phyloP scores from a whole-genome alignment of 345 rosid genomes.

The Arabidopsis arenosa region DNA sequence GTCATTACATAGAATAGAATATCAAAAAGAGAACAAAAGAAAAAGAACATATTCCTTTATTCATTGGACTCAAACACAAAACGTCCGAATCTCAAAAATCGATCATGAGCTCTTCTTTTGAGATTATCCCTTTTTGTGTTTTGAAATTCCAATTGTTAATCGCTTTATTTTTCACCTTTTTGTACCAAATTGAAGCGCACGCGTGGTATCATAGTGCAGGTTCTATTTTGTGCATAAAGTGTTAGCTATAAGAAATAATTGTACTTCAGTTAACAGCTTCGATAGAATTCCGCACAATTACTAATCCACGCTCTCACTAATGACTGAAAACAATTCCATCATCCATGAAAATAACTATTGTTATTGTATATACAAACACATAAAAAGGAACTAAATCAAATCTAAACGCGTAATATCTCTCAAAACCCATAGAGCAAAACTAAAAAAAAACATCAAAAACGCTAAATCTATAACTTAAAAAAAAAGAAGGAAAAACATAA shows the following conservation, averaged over 20 bases:
- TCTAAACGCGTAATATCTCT: slow-evolving; percentile 7
- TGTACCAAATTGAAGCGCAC: slow-evolving; percentile 27
- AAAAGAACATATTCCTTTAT: slow-evolving; percentile 41
- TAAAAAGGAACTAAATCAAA: not conserved
- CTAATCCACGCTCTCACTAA: not conserved
- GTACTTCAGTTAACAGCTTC: not conserved
- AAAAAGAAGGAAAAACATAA: not conserved
- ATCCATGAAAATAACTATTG: not conserved
- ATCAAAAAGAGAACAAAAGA: slow-evolving; percentile 8
- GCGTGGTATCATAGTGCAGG: not conserved
- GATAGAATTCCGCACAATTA: not conserved
- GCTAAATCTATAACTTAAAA: not conserved
- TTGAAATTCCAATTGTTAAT: slow-evolving; percentile 30
- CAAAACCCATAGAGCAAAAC: not conserved
- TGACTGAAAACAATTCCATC: not conserved
- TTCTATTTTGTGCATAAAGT: slow-evolving; percentile 1
- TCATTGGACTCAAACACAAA: slow-evolving; percentile 38
- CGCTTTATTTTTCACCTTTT: slow-evolving; percentile 19
- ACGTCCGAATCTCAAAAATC: slow-evolving; percentile 40
- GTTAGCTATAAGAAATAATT: not conserved
- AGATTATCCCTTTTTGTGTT: slow-evolving; percentile 13
- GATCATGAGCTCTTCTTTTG: slow-evolving; percentile 41
- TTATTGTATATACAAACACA: slow-evolving; percentile 22
- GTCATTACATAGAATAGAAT: slow-evolving; percentile 32
- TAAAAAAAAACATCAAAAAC: not conserved